These are phyloP conservation scores for Pestalotiopsis sp. DNA, from an alignment of 2,329 filamentous ascomycete species.

Conservation along the genomic window DNA sequence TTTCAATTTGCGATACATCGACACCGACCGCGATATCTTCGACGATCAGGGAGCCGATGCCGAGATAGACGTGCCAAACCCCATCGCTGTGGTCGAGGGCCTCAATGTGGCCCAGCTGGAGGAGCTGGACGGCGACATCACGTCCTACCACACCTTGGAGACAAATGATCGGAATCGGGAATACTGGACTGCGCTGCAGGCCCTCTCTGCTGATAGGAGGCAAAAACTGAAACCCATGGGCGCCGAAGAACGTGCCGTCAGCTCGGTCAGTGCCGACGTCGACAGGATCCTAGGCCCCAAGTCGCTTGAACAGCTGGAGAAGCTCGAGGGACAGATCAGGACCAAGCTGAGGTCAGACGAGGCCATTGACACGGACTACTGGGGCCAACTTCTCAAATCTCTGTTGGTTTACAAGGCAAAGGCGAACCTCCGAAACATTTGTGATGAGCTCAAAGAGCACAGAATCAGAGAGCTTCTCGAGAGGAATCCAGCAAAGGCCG, in stretches of 20 bases:
- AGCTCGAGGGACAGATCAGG: constrained; percentile 83
- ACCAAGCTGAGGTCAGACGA: constrained; percentile 85
- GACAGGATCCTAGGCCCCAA: constrained; percentile 86
- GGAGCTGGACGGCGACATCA: constrained; percentile 81
- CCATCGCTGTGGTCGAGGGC: constrained; percentile 76
- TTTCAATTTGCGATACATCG: constrained; percentile 85
- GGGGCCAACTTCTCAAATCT: constrained; percentile 87
- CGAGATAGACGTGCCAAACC: constrained; percentile 74
- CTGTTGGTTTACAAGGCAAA: constrained; percentile 90
- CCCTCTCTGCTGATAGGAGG: constrained; percentile 76
- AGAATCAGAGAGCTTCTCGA: constrained; percentile 66
- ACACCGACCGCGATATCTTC: constrained; percentile 79
- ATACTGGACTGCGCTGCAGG: constrained; percentile 90
- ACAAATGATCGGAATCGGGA: constrained; percentile 74
- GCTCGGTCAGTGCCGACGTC: constrained; percentile 82
- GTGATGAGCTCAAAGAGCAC: constrained; percentile 70
- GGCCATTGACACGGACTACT: constrained; percentile 94
- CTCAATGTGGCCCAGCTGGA: constrained; percentile 66
- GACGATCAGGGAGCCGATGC: constrained; percentile 79
- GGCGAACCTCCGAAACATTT: constrained; percentile 77
- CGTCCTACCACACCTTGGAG: constrained; percentile 79
- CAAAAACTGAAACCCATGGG: constrained; percentile 62
- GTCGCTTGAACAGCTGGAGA: constrained; percentile 80
- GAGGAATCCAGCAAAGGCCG: constrained; percentile 68
- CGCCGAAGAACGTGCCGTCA: constrained; percentile 72